phyloP scores from a whole-genome alignment of 1,284 basidiomycete species.

The Moniliella sp. region DNA sequence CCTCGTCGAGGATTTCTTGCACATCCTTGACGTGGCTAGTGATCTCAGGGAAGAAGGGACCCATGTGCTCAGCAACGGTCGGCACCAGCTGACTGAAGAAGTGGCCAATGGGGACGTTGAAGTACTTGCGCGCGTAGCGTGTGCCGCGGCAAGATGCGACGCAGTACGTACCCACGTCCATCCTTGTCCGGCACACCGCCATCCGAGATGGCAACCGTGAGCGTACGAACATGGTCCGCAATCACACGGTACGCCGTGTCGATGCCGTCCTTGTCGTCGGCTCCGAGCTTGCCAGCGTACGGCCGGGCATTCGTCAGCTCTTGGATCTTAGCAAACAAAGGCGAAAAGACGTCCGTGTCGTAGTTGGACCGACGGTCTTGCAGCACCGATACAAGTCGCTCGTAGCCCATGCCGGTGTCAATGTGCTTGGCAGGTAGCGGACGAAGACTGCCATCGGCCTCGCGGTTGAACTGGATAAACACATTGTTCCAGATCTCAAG shows the following conservation, averaged over 20 bases:
- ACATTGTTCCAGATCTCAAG: slow-evolving; percentile 99
- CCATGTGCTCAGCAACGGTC: slow-evolving; percentile 68
- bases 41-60: slow-evolving; percentile 77
- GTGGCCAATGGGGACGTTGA: slow-evolving; percentile 72
- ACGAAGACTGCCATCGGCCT: slow-evolving; percentile 60
- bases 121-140: slow-evolving; percentile 81
- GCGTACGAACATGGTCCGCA: slow-evolving; percentile 82
- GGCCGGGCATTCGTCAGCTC: slow-evolving; percentile 67
- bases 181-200: slow-evolving; percentile 89
- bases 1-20: slow-evolving; percentile 86
- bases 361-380: slow-evolving; percentile 86
- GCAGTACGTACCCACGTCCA: slow-evolving; percentile 84
- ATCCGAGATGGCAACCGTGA: slow-evolving; percentile 85
- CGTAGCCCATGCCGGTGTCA: slow-evolving; percentile 96
- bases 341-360: slow-evolving; percentile 82
- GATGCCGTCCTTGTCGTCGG: slow-evolving; percentile 76
- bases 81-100: slow-evolving; percentile 88
- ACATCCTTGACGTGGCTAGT: slow-evolving; percentile 61
- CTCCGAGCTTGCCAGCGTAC: slow-evolving; percentile 73
- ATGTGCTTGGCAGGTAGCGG: slow-evolving; percentile 76
- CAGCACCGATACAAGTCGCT: slow-evolving; percentile 77
- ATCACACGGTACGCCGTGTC: slow-evolving; percentile 88
- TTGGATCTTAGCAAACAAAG: slow-evolving; percentile 69
- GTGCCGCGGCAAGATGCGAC: slow-evolving; percentile 82
- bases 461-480: slow-evolving; percentile 94